Evolutionary conservation across 139 green algal genomes (phyloP).

Genomic region (Micractinium sp.): DNA sequence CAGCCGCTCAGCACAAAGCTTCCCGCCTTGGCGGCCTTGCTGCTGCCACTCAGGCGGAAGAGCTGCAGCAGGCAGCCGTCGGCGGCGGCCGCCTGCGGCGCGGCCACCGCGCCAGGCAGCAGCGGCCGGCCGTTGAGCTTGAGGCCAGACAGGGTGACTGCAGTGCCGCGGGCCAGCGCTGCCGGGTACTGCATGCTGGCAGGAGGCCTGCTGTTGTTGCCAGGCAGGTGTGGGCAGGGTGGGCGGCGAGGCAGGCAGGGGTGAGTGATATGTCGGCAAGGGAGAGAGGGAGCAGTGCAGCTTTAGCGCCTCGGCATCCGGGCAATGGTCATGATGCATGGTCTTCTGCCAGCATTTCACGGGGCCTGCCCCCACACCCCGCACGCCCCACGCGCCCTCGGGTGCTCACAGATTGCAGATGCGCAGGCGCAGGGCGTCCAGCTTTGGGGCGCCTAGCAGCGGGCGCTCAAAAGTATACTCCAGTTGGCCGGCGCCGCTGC

Average conservation of each 20-base stretch:
- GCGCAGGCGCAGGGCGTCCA: constrained; percentile 21
- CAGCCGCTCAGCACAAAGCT: constrained; percentile 14
- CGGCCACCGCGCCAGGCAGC: neutral
- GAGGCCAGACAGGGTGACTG: neutral
- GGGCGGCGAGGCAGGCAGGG: neutral
- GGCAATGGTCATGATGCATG: no score
- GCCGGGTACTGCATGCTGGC: constrained; percentile 8
- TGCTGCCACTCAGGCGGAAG: neutral
- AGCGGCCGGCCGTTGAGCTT: constrained; percentile 26
- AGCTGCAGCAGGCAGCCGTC: constrained; percentile 17
- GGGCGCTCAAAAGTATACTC: neutral
- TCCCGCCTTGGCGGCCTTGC: neutral
- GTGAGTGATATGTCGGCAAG: neutral
- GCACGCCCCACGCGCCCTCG: no score
- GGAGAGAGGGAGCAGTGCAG: neutral
- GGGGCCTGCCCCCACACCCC: no score
- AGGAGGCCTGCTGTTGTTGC: neutral
- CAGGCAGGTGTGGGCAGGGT: neutral
- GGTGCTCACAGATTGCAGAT: constrained; percentile 33
- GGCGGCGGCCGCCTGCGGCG: neutral
- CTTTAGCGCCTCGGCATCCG: no score
- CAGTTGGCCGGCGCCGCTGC: neutral
- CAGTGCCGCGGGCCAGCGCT: neutral
- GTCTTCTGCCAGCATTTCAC: no score
- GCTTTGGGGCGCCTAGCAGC: neutral